phyloP scores from a whole-genome alignment of 2,329 filamentous ascomycete genomes.

The Monilinia aucupariae region DNA sequence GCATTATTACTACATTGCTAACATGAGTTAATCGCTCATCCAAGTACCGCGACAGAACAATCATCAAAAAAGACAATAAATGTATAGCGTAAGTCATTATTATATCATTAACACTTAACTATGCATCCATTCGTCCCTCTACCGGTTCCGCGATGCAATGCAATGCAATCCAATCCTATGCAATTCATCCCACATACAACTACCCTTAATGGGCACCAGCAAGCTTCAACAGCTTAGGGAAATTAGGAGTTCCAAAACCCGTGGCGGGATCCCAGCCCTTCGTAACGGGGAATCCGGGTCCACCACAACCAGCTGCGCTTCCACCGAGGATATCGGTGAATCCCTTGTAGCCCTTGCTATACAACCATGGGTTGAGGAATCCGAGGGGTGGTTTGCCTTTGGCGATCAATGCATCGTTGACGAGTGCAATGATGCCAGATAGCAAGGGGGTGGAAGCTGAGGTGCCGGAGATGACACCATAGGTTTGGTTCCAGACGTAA shows the following conservation, averaged over 20 bases:
- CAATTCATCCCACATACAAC: too few relatives aligned
- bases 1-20: too few relatives aligned
- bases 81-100: neutral
- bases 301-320: conserved; percentile 36
- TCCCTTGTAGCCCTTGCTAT: conserved; percentile 35
- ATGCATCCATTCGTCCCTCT: neutral
- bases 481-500: conserved; percentile 36
- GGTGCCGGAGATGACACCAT: conserved; percentile 43
- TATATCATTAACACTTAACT: conserved; percentile 6
- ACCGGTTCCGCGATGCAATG: too few relatives aligned
- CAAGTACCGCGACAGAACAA: neutral
- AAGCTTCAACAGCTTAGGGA: conserved; percentile 5
- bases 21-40: too few relatives aligned
- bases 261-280: conserved; percentile 38
- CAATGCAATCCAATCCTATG: too few relatives aligned
- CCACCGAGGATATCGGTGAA: conserved; percentile 39
- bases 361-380: conserved; percentile 43
- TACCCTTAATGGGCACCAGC: neutral
- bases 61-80: neutral
- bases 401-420: conserved; percentile 56
- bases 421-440: conserved; percentile 51
- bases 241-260: conserved; percentile 35
- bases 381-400: conserved; percentile 42
- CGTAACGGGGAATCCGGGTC: conserved; percentile 29
- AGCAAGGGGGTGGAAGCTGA: conserved; percentile 52